Evolutionary conservation across 148 eudicot genomes (phyloP), one percentile per base, ranked within the genome.

Genomic region (Salicornia ramosissima): DNA sequence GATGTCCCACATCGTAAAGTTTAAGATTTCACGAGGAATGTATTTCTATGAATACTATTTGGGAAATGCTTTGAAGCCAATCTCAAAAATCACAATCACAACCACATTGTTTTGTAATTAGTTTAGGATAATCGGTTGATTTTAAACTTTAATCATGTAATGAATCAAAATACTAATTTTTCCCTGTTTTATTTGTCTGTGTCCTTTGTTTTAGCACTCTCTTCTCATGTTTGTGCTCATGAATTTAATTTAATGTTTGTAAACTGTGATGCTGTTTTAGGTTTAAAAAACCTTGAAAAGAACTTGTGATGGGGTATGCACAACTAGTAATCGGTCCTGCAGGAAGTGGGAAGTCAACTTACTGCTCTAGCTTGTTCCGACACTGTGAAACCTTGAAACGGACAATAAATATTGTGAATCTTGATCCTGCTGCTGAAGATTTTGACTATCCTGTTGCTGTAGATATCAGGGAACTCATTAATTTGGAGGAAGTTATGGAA

Each of bases 381-480:
- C 93, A 94, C 60, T 91, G 96, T 83, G 89, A 91, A 80, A 74
- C 96, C 22, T 53, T 80, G 68, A 70, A 82, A 19, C 83, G 97
- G 53, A 68, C 88, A 47, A 78, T 94, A 34, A 84, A 89, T 70
- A 75, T 94, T 49, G 88, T 94, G 56, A 94, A 94, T 75, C 77
- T 93, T 36, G 98, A 93, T 80, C 98, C 97, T 71, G 98, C 98
- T 50, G 98, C 98, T 0, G 97, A 93, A 78, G 78, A 84, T 56
- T 94, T 94, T 60, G 91, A 94, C 78, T 94, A 94, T 72, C 96
- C 97, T 28, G 97, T 94, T 16, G 92, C 97, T 51, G 87, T 88
- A 70, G 93, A 94, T 83, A 94, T 94, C 65, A 74, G 91, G 67
- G 96, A 91, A 65, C 87, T 89, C 67, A 82, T 90, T 45, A 87